Evolutionary conservation across 495 filamentous ascomycete species (phyloP).

Genomic region (Pyronema omphalodes): DNA sequence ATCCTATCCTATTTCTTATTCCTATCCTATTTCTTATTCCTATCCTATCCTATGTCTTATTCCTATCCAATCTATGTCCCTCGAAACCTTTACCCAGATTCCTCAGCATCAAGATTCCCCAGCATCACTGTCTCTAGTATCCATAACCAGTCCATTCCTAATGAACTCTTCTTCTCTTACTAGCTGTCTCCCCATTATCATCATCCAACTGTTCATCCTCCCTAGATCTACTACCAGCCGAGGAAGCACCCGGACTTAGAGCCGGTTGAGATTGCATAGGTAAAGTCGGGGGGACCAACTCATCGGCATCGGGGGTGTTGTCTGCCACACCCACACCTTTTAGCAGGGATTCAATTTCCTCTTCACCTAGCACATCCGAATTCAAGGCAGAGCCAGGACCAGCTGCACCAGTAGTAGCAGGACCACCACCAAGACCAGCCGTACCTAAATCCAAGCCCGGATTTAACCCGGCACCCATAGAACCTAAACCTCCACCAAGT

Average conservation of each 20-base stretch:
- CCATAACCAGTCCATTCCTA: background rate
- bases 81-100: too few relatives aligned
- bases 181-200: conserved; percentile 14
- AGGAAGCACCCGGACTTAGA: conserved; percentile 13
- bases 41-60: too few relatives aligned
- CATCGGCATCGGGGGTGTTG: conserved; percentile 6
- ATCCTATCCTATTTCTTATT: too few relatives aligned
- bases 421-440: background rate
- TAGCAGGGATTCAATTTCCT: conserved; percentile 1
- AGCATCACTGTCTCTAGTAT: too few relatives aligned
- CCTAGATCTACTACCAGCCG: conserved; percentile 9
- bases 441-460: background rate
- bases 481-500: background rate
- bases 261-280: conserved; percentile 17
- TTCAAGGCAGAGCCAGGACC: conserved; percentile 4
- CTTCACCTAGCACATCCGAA: conserved; percentile 3
- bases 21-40: too few relatives aligned
- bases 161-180: conserved; percentile 16
- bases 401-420: too few relatives aligned
- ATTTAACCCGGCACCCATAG: background rate
- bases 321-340: conserved; percentile 9
- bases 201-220: conserved; percentile 13
- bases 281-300: conserved; percentile 3
- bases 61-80: too few relatives aligned
- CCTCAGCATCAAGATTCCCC: too few relatives aligned